Percentiles rank a stretch among this genome's conserved stretches.
These are phyloP conservation scores for Colletotrichum lupini DNA, from an alignment of 2,329 filamentous ascomycete genomes.

Conservation along the genomic window DNA sequence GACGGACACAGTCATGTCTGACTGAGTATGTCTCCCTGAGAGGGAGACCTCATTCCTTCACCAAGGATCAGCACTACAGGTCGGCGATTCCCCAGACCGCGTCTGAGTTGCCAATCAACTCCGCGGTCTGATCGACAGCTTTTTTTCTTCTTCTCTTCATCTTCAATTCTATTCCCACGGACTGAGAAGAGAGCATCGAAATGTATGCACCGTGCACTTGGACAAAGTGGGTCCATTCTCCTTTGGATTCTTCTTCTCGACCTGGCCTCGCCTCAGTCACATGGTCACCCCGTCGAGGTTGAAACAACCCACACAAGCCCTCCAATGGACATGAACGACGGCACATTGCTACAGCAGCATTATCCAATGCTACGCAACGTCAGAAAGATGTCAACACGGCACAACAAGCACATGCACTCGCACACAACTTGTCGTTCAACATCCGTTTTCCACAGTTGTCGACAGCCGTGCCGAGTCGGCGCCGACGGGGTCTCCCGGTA, in stretches of 20 bases:
- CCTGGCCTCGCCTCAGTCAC: background rate
- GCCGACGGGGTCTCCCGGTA: background rate
- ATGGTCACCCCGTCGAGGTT: constrained; percentile 20
- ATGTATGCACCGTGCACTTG: background rate
- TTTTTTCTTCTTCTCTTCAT: background rate
- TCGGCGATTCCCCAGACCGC: background rate
- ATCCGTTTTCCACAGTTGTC: background rate
- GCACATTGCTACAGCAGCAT: constrained; percentile 5
- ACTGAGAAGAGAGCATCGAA: background rate
- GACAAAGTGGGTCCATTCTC: background rate
- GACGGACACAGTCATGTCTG: background rate
- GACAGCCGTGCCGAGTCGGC: constrained; percentile 16
- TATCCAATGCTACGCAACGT: background rate
- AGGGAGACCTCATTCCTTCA: background rate
- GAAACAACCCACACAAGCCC: constrained; percentile 22
- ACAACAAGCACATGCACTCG: background rate
- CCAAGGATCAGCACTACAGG: background rate
- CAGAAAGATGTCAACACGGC: background rate
- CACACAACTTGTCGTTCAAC: background rate
- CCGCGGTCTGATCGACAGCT: background rate
- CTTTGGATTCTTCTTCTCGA: constrained; percentile 9
- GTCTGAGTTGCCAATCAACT: background rate
- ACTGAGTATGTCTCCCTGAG: background rate
- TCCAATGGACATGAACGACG: background rate
- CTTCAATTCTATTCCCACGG: background rate